A percentile compares a stretch with the other conserved stretches of the same genome.
Conservation (phyloP, 2,329 filamentous ascomycete species). For the Tolypocladium tropicale region DNA sequence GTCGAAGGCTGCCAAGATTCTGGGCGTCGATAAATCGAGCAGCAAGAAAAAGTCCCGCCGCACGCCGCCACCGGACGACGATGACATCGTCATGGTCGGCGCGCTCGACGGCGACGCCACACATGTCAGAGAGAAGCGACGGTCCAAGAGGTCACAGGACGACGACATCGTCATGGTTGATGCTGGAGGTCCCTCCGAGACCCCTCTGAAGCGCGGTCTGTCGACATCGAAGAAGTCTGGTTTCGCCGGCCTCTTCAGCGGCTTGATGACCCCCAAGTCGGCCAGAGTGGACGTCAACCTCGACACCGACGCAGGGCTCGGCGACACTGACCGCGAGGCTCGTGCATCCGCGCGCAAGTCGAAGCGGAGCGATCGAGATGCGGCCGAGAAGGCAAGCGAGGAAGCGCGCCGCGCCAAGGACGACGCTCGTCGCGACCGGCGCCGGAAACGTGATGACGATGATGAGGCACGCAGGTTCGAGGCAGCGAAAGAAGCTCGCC, state of each 20-base stretch:
- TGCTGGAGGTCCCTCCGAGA: constrained; percentile 19
- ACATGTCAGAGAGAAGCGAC: constrained; percentile 21
- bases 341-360: constrained; percentile 53
- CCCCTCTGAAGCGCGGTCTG: constrained; percentile 20
- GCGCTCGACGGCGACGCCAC: constrained; percentile 26
- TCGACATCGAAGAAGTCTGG: constrained; percentile 41
- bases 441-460: constrained; percentile 46
- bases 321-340: constrained; percentile 50
- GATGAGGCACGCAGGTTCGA: constrained; percentile 40
- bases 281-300: constrained; percentile 35
- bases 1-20: constrained; percentile 68
- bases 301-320: constrained; percentile 35
- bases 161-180: constrained; percentile 31
- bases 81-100: constrained; percentile 39
- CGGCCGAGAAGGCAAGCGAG: constrained; percentile 28
- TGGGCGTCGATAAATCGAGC: constrained; percentile 44
- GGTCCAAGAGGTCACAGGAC: constrained; percentile 22
- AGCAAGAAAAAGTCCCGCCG: constrained; percentile 37
- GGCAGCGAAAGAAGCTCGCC: constrained; percentile 50
- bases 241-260: constrained; percentile 52
- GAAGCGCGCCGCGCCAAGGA: constrained; percentile 48
- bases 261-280: constrained; percentile 37
- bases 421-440: constrained; percentile 44
- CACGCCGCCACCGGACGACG: constrained; percentile 27
- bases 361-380: constrained; percentile 40